A percentile compares a stretch with the other conserved stretches of the same genome.
phyloP scores from a whole-genome alignment of 2,329 filamentous ascomycete genomes.

The Xylaria sp. region DNA sequence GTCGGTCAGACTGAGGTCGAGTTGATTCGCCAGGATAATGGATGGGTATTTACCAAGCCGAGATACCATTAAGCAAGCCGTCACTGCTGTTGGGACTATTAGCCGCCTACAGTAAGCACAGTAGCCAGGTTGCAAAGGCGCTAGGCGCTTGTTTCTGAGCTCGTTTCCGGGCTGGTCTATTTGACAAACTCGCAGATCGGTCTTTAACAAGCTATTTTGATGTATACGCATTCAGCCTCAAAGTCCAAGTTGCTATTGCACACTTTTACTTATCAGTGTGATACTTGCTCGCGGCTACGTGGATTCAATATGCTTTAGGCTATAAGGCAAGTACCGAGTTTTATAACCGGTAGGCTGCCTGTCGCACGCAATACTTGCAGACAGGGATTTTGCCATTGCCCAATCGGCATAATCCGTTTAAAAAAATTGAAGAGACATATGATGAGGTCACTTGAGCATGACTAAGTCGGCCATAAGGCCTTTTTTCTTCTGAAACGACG shows the following conservation, averaged over 20 bases:
- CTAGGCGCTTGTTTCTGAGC: background rate
- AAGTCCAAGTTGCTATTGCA: background rate
- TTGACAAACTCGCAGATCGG: constrained; percentile 4
- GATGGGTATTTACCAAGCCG: constrained; percentile 53
- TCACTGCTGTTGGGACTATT: background rate
- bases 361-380: background rate
- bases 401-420: constrained; percentile 21
- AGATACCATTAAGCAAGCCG: constrained; percentile 20
- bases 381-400: constrained; percentile 13
- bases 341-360: constrained; percentile 34
- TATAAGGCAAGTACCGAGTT: constrained; percentile 31
- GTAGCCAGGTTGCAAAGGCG: background rate
- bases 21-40: constrained; percentile 49
- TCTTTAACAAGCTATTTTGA: background rate
- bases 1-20: constrained; percentile 52
- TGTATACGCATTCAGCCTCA: background rate
- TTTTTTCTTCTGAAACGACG: background rate
- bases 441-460: constrained; percentile 9
- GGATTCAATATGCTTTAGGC: constrained; percentile 25
- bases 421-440: background rate
- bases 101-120: background rate
- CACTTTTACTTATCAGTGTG: background rate
- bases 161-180: background rate
- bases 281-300: background rate
- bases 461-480: background rate